Evolutionary conservation across 345 rosid genomes (phyloP).

Genomic region (Moricandia moricandioides): DNA sequence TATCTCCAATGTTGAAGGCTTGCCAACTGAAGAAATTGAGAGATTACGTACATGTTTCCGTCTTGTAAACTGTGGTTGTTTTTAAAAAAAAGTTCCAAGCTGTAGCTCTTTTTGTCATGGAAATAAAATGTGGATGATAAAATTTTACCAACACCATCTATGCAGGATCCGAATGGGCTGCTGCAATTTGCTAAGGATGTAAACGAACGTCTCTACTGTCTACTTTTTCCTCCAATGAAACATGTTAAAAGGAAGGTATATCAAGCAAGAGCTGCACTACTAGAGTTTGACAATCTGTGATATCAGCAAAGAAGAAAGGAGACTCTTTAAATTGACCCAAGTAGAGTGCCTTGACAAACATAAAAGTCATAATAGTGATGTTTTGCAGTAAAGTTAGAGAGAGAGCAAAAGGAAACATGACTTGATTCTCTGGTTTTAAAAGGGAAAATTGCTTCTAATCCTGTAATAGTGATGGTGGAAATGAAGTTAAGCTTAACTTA

Average conservation of each 20-base stretch:
- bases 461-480: background rate
- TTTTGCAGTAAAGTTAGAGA: background rate
- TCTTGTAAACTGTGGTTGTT: too few relatives aligned
- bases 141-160: too few relatives aligned
- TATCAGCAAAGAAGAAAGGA: background rate
- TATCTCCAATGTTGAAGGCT: background rate
- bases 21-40: background rate
- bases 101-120: too few relatives aligned
- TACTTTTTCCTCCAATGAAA: background rate
- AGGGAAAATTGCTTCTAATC: background rate
- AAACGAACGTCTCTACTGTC: background rate
- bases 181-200: too few relatives aligned
- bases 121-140: too few relatives aligned
- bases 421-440: conserved; percentile 2
- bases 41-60: background rate
- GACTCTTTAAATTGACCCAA: background rate
- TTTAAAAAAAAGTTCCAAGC: too few relatives aligned
- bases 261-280: background rate
- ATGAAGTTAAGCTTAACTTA: background rate
- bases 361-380: background rate
- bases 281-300: background rate
- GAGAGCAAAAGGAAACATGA: background rate
- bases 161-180: too few relatives aligned
- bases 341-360: background rate
- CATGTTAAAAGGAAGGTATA: background rate